These are phyloP conservation scores for Phytopythium oedochilum DNA, from an alignment of 352 stramenopile genomes.

Conservation along the genomic window DNA sequence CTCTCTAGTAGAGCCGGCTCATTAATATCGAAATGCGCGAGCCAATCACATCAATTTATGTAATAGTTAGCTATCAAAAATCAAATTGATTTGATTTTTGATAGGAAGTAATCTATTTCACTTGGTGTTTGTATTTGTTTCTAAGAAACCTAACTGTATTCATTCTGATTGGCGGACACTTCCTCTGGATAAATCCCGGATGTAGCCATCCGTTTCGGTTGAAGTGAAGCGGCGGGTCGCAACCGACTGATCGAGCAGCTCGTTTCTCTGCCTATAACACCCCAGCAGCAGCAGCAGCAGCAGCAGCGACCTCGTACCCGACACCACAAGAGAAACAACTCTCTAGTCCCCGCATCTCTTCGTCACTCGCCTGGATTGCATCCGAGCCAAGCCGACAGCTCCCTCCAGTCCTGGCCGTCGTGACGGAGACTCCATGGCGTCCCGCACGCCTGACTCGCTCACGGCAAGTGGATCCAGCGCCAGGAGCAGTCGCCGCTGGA, in stretches of 20 bases:
- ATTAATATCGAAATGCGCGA: no score
- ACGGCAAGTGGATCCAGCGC: slow-evolving; percentile 1
- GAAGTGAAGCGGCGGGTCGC: neutral
- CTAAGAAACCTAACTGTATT: no score
- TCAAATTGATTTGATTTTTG: no score
- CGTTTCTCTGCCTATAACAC: neutral
- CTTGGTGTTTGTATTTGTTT: no score
- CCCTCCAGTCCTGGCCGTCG: neutral
- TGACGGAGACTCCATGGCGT: neutral
- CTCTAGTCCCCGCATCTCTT: neutral
- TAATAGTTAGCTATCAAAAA: no score
- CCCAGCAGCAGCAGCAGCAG: no score
- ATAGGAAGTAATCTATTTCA: no score
- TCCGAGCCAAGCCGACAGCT: neutral
- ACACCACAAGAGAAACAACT: neutral
- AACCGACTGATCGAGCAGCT: neutral
- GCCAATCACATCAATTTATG: no score
- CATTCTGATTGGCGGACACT: no score
- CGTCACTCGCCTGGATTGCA: neutral
- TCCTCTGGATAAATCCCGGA: no score
- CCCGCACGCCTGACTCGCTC: slow-evolving; percentile 1
- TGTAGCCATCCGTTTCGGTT: slow-evolving; percentile 10
- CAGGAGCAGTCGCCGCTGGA: slow-evolving; percentile 2
- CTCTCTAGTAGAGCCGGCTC: no score
- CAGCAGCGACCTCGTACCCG: no score